Base-by-base conservation (phyloP, 2,329 filamentous ascomycete species). In the Davidsoniella eucalypti region DNA sequence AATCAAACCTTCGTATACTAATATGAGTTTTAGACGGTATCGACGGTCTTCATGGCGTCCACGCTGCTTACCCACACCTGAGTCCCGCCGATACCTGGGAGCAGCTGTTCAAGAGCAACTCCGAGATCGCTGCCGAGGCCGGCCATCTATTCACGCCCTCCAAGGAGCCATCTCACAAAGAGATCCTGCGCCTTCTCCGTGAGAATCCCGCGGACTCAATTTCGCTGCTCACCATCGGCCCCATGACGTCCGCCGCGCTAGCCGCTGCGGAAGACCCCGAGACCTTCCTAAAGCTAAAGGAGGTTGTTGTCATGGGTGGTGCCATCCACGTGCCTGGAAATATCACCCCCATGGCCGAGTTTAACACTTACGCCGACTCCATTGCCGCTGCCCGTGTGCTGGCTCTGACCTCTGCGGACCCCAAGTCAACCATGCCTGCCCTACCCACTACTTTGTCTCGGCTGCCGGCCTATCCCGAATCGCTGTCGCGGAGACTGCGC, bases 301-400 rank as follows among this genome's bases (percentile, higher is more conserved):
- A 96, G 64, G 75, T 98, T 2, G 82, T 94, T 3, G 84, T 95
- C 44, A 98, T 98, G 92, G 92, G 90, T 53, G 92, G 92, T 53
- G 81, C 85, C 21, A 75, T 98, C 49, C 72, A 84, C 53, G 68
- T 79, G 42, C 74, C 80, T 47, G 92, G 92, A 57, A 98, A 98
- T 64, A 79, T 85, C 60, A 80, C 78, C 43, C 90, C 92, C 1
- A 76, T 82, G 10, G 87, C 85, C 55, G 92, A 98, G 63, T 98
- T 98, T 75, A 98, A 98, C 69, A 84, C 83, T 52, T 94, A 87
- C 60, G 88, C 92, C 52, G 93, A 98, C 62, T 72, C 84, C 17
- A 73, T 85, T 39, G 84, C 85, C 25, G 77, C 84, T 0, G 84
- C 85, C 9, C 74, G 84, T 12, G 75, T 92, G 16, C 88, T 82